Evolutionary conservation across 441 rosid species (phyloP), one percentile per base, ranked within the genome.

Genomic region (Populus hybrid): DNA sequence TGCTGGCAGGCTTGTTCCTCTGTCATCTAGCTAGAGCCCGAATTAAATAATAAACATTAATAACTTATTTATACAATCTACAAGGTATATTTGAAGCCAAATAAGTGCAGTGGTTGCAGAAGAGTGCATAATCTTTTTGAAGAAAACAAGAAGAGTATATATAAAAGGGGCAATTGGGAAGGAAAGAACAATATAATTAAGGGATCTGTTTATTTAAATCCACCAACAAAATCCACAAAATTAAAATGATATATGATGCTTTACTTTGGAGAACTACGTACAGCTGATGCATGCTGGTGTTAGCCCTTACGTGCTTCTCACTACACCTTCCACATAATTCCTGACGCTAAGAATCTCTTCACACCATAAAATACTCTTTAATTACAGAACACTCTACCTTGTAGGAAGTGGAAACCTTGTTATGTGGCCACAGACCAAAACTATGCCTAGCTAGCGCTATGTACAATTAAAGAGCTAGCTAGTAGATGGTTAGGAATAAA

Each of bases 321-420:
- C 80, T 78, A 82, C 61, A 64, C 74, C 82, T 26, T 21, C 31
- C 45, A 68, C 70, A 31, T 61, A 72, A 76, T 80, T 84, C 80
- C 74, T 63, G 42, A 86, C 87, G 84, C 74, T 78, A 82, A 84
- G 89, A 82, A 86, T 86, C 84, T 86, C 73, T 8, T 63, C 35
- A 10, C 53, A 68, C 72, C 31, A 29, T 9, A 29, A 72, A 7
- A 28, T 42, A 26, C 66, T 76, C 67, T 35, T 72, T 78, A 6
- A 63, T 21, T 74, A 7, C 53, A 36, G 1, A n/a, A 38, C 20
- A 56, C 23, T 9, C 24, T 21, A 21, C 68, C 63, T 45, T 64
- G 12, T 71, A 20, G 40, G 40, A 1, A 36, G 40, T 36, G 40
- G 40, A 36, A 1, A 73, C 68, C 23, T 74, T 63, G 36, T n/a